phyloP scores from a whole-genome alignment of 2,329 filamentous ascomycete genomes.

The Aspergillus proliferans region DNA sequence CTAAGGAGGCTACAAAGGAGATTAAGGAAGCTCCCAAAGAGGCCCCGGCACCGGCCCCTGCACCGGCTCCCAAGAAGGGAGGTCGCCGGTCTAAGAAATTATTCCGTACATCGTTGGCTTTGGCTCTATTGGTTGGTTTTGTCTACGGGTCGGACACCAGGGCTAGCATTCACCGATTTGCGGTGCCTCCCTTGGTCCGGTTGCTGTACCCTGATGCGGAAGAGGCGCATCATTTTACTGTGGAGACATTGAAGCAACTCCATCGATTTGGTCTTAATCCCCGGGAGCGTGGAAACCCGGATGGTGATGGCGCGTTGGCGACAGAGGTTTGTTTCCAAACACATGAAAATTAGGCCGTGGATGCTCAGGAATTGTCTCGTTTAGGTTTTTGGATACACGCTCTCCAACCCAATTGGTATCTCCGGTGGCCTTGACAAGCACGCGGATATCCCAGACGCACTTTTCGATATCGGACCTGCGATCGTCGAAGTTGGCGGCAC shows the following conservation, averaged over 20 bases:
- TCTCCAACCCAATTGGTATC: constrained; percentile 85
- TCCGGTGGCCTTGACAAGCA: constrained; percentile 96
- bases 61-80: constrained; percentile 20
- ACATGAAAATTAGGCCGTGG: neutral
- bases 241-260: constrained; percentile 62
- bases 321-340: constrained; percentile 39
- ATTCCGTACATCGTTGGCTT: constrained; percentile 47
- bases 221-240: constrained; percentile 82
- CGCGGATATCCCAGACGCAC: constrained; percentile 74
- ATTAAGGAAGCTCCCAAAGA: constrained; percentile 9
- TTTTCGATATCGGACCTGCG: constrained; percentile 78
- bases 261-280: constrained; percentile 72
- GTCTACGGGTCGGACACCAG: constrained; percentile 70
- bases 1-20: constrained; percentile 11
- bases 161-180: constrained; percentile 62
- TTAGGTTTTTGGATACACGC: constrained; percentile 65
- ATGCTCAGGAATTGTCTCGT: neutral
- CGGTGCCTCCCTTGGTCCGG: constrained; percentile 48
- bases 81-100: constrained; percentile 24
- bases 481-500: constrained; percentile 90
- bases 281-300: constrained; percentile 65
- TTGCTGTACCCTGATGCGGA: constrained; percentile 51
- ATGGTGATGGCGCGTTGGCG: constrained; percentile 48
- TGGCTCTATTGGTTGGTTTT: constrained; percentile 49
- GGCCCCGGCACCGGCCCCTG: constrained; percentile 5